Base-by-base conservation (phyloP, 148 eudicot species). In the Camellia japonica region DNA sequence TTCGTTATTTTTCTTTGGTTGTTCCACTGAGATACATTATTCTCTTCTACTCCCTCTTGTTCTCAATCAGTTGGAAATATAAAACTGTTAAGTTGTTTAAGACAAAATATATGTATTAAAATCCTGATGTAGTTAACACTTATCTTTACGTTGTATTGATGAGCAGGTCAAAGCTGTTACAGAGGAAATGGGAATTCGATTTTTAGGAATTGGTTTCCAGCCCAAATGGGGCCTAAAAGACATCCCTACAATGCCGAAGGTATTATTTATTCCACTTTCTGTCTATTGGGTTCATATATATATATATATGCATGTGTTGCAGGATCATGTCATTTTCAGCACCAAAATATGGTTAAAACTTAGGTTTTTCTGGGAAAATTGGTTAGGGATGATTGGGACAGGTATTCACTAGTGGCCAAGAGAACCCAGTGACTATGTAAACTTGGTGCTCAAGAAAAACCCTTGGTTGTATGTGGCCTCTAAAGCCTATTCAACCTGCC, bases 161-260 rank as follows among this genome's bases (percentile, higher is more conserved):
- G 63, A 76, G 46, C 89, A 97, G 99, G 99, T 94, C 68, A 97
- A 97, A 87, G 98, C 99, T 80, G 98, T 97, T 86, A 87, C 98
- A 30, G 96, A 97, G 86, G 99, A 97, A 90, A 94, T 94, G 98
- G 98, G 98, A 69, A 92, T 94, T 78, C 98, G 99, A 71, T 97
- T 97, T 84, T 76, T 97, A 79, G 99, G 99, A 62, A 90, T 90
- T 79, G 99, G 99, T 56, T 94, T 97, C 79, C 99, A 92, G 85
- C 99, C 99, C 43, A 97, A 92, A 80, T 92, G 98, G 99, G 81
- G 82, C 77, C 71, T 87, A 20, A 84, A 90, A 85, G 98, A 97
- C 80, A 92, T 97, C 78, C 99, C 98, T 63, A 81, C 92, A 68
- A 97, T 97, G 99, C 99, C 99, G 47, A 97, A 97, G 97, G 99